Percentiles rank a stretch among this genome's conserved stretches.
These are phyloP conservation scores for Tuber magnatum DNA, from an alignment of 495 filamentous ascomycete genomes.

Conservation along the genomic window DNA sequence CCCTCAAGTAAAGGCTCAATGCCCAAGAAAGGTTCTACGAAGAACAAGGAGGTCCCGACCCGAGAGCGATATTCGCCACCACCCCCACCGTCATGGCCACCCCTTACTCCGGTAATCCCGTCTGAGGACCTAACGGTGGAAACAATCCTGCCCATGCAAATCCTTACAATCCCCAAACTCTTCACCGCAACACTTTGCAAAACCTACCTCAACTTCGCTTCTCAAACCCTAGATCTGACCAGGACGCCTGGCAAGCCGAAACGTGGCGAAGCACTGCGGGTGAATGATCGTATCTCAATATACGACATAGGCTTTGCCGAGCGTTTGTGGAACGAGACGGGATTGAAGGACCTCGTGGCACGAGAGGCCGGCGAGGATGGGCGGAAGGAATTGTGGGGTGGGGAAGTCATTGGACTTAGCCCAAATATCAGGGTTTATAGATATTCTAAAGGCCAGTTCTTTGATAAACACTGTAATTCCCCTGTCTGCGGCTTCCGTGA, in stretches of 20 bases:
- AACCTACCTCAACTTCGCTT: constrained; percentile 69
- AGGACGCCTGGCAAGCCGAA: constrained; percentile 82
- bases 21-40: constrained; percentile 21
- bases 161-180: constrained; percentile 69
- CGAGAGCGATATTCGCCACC: constrained; percentile 7
- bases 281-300: constrained; percentile 88
- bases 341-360: constrained; percentile 50
- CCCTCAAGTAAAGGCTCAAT: constrained; percentile 1
- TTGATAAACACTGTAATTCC: constrained; percentile 39
- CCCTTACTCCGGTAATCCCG: constrained; percentile 65
- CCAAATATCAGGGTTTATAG: constrained; percentile 86
- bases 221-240: constrained; percentile 58
- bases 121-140: constrained; percentile 56
- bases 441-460: constrained; percentile 81
- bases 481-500: neutral
- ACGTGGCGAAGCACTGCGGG: constrained; percentile 72
- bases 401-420: constrained; percentile 76
- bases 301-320: constrained; percentile 69
- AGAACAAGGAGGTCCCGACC: constrained; percentile 9
- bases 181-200: constrained; percentile 74
- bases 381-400: constrained; percentile 58
- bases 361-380: constrained; percentile 38
- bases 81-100: constrained; percentile 62
- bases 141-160: constrained; percentile 57
- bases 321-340: constrained; percentile 61